Conservation (phyloP, 148 eudicot species). For the Salicornia ramosissima region DNA sequence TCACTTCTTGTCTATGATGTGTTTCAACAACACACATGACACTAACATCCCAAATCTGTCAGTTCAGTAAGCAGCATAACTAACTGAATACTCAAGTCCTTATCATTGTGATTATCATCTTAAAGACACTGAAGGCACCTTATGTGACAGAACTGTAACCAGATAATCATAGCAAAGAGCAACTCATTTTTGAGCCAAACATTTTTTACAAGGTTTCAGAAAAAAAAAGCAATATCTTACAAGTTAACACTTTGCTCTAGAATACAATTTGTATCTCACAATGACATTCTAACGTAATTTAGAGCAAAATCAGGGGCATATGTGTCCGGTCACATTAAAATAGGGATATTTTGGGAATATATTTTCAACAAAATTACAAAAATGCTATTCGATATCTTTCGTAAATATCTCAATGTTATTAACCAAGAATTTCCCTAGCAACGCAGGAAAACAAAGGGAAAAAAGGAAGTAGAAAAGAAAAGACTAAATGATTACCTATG, state of each 20-base stretch:
- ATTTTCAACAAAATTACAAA: no score
- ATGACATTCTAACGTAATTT: no score
- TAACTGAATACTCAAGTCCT: not conserved
- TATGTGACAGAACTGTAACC: not conserved
- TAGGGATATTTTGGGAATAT: no score
- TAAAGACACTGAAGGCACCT: not conserved
- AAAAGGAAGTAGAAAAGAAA: not conserved
- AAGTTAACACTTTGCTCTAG: no score
- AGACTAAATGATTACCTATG: slow-evolving; percentile 44
- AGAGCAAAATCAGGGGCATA: no score
- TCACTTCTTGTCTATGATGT: not conserved
- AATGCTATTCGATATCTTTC: no score
- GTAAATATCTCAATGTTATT: no score
- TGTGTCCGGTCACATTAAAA: no score
- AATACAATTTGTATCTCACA: no score
- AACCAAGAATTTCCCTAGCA: no score
- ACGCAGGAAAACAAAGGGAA: not conserved
- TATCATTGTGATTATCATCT: not conserved
- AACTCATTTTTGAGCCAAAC: not conserved
- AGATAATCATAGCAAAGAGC: not conserved
- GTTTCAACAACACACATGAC: not conserved
- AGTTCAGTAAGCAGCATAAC: not conserved
- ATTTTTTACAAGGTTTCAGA: not conserved
- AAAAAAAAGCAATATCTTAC: no score
- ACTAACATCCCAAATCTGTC: not conserved